These are phyloP conservation scores for Kurtzmaniella fragi DNA, from an alignment of 805 yeast species.

Conservation along the genomic window DNA sequence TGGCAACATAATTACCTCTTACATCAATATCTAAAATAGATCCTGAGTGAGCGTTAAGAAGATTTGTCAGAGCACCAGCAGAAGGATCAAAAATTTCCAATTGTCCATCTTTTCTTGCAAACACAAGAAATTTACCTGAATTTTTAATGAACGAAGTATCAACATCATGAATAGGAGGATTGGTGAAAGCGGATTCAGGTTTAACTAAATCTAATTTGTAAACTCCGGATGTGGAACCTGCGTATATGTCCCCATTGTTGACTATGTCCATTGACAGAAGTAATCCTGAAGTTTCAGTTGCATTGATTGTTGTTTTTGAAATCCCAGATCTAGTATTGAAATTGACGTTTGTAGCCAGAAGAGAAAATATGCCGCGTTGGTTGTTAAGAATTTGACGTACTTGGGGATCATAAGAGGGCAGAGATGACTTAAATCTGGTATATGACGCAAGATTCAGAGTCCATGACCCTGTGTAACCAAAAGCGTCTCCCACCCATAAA, in stretches of 20 bases:
- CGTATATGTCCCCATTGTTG: neutral
- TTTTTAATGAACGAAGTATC: slow-evolving; percentile 43
- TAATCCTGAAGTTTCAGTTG: slow-evolving; percentile 1
- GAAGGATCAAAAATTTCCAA: slow-evolving; percentile 62
- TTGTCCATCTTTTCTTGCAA: slow-evolving; percentile 57
- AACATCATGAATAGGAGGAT: slow-evolving; percentile 34
- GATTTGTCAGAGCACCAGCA: slow-evolving; percentile 41
- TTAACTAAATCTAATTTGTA: slow-evolving; percentile 30
- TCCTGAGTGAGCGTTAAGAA: slow-evolving; percentile 52
- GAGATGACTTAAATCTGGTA: slow-evolving; percentile 28
- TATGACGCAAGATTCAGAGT: slow-evolving; percentile 25
- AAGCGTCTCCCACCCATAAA: slow-evolving; percentile 78
- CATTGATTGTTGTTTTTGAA: slow-evolving; percentile 12
- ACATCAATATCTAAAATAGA: slow-evolving; percentile 61
- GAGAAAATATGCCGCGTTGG: slow-evolving; percentile 29
- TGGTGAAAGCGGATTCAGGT: slow-evolving; percentile 14
- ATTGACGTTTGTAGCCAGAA: slow-evolving; percentile 25
- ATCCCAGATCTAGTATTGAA: slow-evolving; percentile 33
- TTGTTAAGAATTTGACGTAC: slow-evolving; percentile 25
- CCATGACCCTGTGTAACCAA: slow-evolving; percentile 41
- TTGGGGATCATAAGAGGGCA: slow-evolving; percentile 11
- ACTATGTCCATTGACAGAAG: neutral
- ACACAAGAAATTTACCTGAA: slow-evolving; percentile 44
- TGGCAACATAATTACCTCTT: slow-evolving; percentile 60
- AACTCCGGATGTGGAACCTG: slow-evolving; percentile 18